Percentiles rank a stretch among this genome's conserved stretches.
These are phyloP conservation scores for Phytophthora fragariaefolia DNA, from an alignment of 352 stramenopile species.

Conservation along the genomic window DNA sequence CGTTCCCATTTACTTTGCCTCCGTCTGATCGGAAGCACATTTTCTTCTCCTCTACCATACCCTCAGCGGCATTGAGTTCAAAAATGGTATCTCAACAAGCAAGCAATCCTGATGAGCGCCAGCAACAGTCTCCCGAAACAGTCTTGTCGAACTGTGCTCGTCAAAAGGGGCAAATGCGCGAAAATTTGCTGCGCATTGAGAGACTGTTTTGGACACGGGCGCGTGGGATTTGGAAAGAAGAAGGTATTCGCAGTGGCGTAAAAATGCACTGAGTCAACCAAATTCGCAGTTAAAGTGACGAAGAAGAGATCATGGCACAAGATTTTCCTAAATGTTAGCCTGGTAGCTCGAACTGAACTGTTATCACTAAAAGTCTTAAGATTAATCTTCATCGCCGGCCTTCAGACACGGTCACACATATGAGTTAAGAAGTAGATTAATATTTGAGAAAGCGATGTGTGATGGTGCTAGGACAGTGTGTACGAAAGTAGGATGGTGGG, in stretches of 20 bases:
- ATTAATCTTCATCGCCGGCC: too few relatives aligned
- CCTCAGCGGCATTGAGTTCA: neutral
- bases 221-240: constrained; percentile 37
- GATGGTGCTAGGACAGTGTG: too few relatives aligned
- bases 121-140: constrained; percentile 23
- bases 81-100: constrained; percentile 6
- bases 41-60: constrained; percentile 14
- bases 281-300: constrained; percentile 1
- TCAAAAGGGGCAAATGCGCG: constrained; percentile 40
- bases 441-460: too few relatives aligned
- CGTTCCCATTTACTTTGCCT: constrained; percentile 25
- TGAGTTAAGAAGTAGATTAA: too few relatives aligned
- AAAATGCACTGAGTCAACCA: constrained; percentile 7
- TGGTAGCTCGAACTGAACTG: too few relatives aligned
- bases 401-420: too few relatives aligned
- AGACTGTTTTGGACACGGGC: constrained; percentile 42
- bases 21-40: constrained; percentile 10
- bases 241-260: constrained; percentile 14
- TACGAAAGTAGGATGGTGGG: too few relatives aligned
- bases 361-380: too few relatives aligned
- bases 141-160: constrained; percentile 41
- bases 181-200: constrained; percentile 42
- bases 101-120: constrained; percentile 11
- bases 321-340: too few relatives aligned
- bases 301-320: constrained; percentile 12